Base-by-base conservation (phyloP, 129 eudicot genomes). In the Flaveria brownii region DNA sequence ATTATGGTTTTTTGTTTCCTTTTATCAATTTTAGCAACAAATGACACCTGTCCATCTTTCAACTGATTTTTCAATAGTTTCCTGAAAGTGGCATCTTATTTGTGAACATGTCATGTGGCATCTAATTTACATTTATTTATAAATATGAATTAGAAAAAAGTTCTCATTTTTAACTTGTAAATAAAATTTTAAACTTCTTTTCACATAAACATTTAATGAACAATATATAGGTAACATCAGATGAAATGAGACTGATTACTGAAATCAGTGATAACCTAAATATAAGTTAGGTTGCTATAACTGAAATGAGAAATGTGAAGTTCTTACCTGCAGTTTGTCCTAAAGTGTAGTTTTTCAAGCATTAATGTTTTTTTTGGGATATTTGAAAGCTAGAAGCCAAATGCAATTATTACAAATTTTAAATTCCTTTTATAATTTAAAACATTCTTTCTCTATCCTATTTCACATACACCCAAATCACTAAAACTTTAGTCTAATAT, bases 351-450 rank as follows among this genome's bases (percentile, higher is more conserved):
- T n/a, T n/a, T n/a, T n/a, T n/a, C 30, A 25, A 17, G 9, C 16
- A 16, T 30, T 71, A 71, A 41, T 30, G 8, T 4, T 33, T 28
- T 54, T 54, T 70, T 55, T 36, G 52, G 9, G 5, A 5, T 28
- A 63, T 63, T 61, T 28, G 22, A 47, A 70, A 70, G 43, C 43
- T 70, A 70, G 23, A 60, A 70, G 25, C 59, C 60, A 47, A 50
- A 23, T 70, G 6, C 17, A 23, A 47, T 47, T 12, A 16, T 70
- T 15, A 47, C 42, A 70, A 25, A 23, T 23, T 26, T 49, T 3
- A 3, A 11, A 10, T 43, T 18, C 15, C 20, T 30, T 60, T 23
- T 25, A 11, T 23, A 23, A 68, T 15, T 50, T 9, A 33, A 33
- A 3, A 33, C 39, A 1, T 30, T 30, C 36, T 30, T 30, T 30